A percentile compares a stretch with the other conserved stretches of the same genome.
Evolutionary conservation across 768 basidiomycete genomes (phyloP).

Genomic region (Russula olivacea): DNA sequence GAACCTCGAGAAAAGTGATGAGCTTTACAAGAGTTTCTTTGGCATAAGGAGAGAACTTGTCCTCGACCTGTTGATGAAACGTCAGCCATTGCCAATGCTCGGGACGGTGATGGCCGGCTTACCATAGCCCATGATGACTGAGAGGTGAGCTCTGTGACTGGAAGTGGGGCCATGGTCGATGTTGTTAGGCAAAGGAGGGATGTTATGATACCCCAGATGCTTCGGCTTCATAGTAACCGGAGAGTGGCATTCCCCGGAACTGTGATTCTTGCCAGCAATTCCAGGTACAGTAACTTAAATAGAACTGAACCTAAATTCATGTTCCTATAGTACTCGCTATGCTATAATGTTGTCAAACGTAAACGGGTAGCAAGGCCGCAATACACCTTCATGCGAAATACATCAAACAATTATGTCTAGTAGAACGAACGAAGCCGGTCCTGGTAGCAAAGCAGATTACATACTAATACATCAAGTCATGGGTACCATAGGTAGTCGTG

Average conservation of each 20-base stretch:
- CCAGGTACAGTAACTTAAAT: background rate
- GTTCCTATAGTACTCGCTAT: conserved; percentile 2
- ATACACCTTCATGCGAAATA: conserved; percentile 15
- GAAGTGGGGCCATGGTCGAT: conserved; percentile 51
- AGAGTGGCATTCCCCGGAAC: too few relatives aligned
- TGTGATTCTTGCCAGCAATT: too few relatives aligned
- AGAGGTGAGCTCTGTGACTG: conserved; percentile 71
- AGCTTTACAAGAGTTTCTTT: conserved; percentile 83
- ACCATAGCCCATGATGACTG: conserved; percentile 87
- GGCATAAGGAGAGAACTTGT: conserved; percentile 87
- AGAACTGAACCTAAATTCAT: background rate
- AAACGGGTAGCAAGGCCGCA: conserved; percentile 8
- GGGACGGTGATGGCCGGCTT: background rate
- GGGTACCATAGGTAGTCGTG: conserved; percentile 10
- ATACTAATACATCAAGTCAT: conserved; percentile 19
- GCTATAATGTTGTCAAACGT: background rate
- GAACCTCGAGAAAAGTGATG: conserved; percentile 76
- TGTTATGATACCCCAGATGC: background rate
- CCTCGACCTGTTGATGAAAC: conserved; percentile 55
- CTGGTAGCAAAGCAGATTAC: conserved; percentile 8
- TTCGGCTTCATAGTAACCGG: conserved; percentile 10
- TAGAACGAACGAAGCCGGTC: conserved; percentile 11
- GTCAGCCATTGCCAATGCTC: conserved; percentile 9
- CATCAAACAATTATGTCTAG: conserved; percentile 16
- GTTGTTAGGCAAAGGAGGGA: background rate